These are phyloP conservation scores for Rhizopogon salebrosus DNA, from an alignment of 768 basidiomycete genomes.

Conservation along the genomic window DNA sequence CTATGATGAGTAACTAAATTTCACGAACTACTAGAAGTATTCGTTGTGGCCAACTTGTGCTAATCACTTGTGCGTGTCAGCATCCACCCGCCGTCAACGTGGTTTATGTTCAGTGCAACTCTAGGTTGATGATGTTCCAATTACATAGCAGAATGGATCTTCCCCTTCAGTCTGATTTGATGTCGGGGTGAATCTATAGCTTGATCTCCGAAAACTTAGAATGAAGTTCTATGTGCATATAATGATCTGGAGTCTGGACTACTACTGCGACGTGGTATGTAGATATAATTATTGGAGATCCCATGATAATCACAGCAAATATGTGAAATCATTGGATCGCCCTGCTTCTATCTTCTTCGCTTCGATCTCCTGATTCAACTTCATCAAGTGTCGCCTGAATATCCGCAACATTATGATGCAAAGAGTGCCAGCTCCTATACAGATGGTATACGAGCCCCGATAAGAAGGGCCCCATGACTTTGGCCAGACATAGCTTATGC, in stretches of 20 bases:
- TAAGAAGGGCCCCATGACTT: constrained; percentile 68
- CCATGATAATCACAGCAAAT: constrained; percentile 34
- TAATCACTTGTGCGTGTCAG: too few species aligned
- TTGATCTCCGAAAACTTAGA: not conserved
- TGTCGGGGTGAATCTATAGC: too few species aligned
- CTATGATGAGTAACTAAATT: too few species aligned
- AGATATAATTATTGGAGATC: not conserved
- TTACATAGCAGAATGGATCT: too few species aligned
- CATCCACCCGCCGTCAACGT: too few species aligned
- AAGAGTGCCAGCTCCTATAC: constrained; percentile 50
- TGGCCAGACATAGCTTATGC: constrained; percentile 60
- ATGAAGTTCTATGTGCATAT: not conserved
- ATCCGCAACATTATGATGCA: constrained; percentile 45
- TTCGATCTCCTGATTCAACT: constrained; percentile 36
- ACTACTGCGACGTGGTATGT: not conserved
- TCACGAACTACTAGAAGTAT: too few species aligned
- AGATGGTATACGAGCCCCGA: constrained; percentile 65
- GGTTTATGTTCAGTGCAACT: too few species aligned
- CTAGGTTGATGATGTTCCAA: too few species aligned
- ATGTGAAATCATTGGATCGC: constrained; percentile 36
- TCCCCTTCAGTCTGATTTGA: too few species aligned
- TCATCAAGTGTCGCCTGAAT: constrained; percentile 42
- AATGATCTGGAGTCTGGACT: not conserved
- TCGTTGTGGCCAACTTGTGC: too few species aligned
- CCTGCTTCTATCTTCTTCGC: constrained; percentile 31